Conservation (phyloP, 1,284 basidiomycete species). For the Microbotryomycetes sp. region DNA sequence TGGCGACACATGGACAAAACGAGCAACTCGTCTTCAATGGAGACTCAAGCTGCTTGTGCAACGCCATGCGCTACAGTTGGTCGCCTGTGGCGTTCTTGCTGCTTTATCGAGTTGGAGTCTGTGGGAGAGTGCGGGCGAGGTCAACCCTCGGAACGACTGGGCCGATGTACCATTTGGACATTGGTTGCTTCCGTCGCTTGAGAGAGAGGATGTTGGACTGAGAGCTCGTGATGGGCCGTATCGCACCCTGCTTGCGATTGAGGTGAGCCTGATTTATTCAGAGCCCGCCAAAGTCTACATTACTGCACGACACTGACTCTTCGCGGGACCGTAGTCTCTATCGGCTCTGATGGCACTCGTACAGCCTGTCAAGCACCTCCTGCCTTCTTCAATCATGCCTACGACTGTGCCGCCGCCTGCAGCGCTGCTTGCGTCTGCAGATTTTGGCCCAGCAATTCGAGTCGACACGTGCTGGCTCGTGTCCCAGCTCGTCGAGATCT, state of each 20-base stretch:
- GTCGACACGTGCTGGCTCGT: conserved; percentile 12
- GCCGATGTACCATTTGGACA: conserved; percentile 7
- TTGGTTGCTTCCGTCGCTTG: neutral
- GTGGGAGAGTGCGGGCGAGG: neutral
- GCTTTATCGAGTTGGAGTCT: neutral
- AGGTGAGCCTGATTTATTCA: conserved; percentile 1
- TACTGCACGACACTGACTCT: neutral
- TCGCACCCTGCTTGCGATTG: neutral
- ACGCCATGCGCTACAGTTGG: neutral
- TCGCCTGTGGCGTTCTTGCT: neutral
- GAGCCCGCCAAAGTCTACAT: too few relatives aligned
- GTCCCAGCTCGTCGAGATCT: conserved; percentile 6
- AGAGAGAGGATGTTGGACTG: neutral
- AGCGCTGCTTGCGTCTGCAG: conserved; percentile 3
- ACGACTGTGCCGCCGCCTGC: conserved; percentile 3
- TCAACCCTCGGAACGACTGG: neutral
- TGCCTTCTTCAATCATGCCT: conserved; percentile 8
- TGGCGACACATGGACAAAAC: neutral
- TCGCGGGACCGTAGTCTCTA: neutral
- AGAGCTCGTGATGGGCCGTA: neutral
- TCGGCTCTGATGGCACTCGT: conserved; percentile 1
- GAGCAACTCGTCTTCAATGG: conserved; percentile 3
- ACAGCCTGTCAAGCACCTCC: conserved; percentile 10
- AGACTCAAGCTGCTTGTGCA: neutral
- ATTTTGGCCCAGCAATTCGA: neutral